Base-by-base conservation (phyloP, 345 rosid species). In the Garcia nutans region DNA sequence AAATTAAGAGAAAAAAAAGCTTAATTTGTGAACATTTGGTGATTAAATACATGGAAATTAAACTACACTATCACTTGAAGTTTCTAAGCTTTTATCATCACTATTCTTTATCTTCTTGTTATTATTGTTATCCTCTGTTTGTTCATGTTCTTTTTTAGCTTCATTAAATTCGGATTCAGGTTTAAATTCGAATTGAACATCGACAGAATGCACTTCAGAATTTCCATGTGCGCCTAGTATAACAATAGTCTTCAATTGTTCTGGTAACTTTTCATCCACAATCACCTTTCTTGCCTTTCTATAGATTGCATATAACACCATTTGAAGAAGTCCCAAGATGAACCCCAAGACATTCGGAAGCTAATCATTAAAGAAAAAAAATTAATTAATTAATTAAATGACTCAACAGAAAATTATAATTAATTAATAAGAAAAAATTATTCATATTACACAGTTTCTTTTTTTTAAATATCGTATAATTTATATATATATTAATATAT, bases 341-440 rank as follows among this genome's bases (percentile, higher is more conserved):
- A 95, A 85, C 24, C 99, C 99, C 37, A 89, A 9, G 10, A 95
- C 74, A 65, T 95, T 95, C 41, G 99, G 97, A 10, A 91, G 80
- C 99, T 94, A 45, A 54, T 65, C 23, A 26, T 19, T 17, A 7
- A 24, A 50, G 45, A 47, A 66, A 13, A 28, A 13, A 70, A 9
- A 44, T 28, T 1, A 28, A 28, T 28, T 28, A 28, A 31, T 17
- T 4, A 22, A 26, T 56, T n/a, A 15, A 41, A 58, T 41, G 3
- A 3, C 1, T 57, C 16, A 54, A 54, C 0, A 1, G 5, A 54
- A 54, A 17, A 16, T 54, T 54, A 54, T 54, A 8, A 47, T 47
- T 47, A 9, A 47, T 8, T 47, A 2, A 28, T 28, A 28, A 28
- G 31, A 28, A 28, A 28, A 28, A 28, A 28, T 28, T 28, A 28